These are phyloP conservation scores for Nothophaeocryptopus gaeumannii DNA, from an alignment of 2,329 filamentous ascomycete species.

Conservation along the genomic window DNA sequence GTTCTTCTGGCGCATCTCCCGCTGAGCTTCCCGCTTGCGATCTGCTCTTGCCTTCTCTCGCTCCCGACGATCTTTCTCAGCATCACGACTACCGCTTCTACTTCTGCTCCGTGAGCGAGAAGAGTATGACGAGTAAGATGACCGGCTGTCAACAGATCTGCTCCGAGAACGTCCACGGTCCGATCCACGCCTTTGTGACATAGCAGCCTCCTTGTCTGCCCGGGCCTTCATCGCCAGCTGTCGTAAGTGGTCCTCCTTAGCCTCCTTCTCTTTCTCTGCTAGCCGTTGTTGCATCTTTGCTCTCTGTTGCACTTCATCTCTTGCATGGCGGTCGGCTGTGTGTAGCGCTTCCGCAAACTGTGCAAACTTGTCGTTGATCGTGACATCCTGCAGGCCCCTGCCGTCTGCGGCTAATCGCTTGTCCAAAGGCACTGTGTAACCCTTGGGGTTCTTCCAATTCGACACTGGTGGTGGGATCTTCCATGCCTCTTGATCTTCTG, in stretches of 20 bases:
- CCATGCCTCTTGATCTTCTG: conserved; percentile 96
- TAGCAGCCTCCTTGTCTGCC: conserved; percentile 59
- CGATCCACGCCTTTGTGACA: conserved; percentile 45
- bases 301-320: conserved; percentile 91
- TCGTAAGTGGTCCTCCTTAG: conserved; percentile 90
- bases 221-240: conserved; percentile 86
- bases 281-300: conserved; percentile 93
- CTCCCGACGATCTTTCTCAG: conserved; percentile 54
- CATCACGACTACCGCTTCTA: conserved; percentile 44
- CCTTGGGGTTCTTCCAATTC: conserved; percentile 99
- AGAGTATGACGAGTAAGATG: conserved; percentile 42
- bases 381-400: conserved; percentile 83
- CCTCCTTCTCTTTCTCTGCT: conserved; percentile 91
- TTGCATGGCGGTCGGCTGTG: conserved; percentile 88
- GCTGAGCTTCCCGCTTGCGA: conserved; percentile 75
- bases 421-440: conserved; percentile 92
- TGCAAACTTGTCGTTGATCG: conserved; percentile 98
- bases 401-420: conserved; percentile 94
- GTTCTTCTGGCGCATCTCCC: conserved; percentile 84
- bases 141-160: conserved; percentile 31
- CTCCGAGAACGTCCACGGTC: conserved; percentile 30
- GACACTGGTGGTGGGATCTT: conserved; percentile 85
- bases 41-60: conserved; percentile 76
- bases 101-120: conserved; percentile 25
- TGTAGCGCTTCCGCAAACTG: conserved; percentile 93